Evolutionary conservation across 345 rosid species (phyloP).

Genomic region (Pistacia vera): DNA sequence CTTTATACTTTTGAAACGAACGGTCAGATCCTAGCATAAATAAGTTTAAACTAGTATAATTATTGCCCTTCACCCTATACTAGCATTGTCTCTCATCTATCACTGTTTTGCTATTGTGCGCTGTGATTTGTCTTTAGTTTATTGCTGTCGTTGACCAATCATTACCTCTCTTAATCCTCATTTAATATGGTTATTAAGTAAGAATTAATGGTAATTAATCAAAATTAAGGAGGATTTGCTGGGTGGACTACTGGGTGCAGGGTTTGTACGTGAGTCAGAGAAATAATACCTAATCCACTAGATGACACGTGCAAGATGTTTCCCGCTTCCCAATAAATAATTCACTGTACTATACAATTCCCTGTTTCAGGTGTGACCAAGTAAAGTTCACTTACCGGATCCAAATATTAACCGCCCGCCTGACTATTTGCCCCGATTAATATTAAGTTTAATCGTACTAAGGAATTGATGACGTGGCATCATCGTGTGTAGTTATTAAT

Average conservation of each 20-base stretch:
- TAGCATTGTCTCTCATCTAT: neutral
- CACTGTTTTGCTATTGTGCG: constrained; percentile 22
- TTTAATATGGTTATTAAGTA: neutral
- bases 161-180: neutral
- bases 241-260: neutral
- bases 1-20: neutral
- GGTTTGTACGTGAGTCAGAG: neutral
- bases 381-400: neutral
- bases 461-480: too few species aligned
- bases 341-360: neutral
- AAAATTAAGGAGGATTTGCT: neutral
- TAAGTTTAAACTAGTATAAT: neutral
- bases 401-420: neutral
- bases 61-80: neutral
- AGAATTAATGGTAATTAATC: too few species aligned
- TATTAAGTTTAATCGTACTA: too few species aligned
- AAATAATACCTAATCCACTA: neutral
- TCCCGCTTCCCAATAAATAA: neutral
- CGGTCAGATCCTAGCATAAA: neutral
- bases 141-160: neutral
- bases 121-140: neutral
- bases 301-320: constrained; percentile 7
- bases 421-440: constrained; percentile 9
- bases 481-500: too few species aligned
- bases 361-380: constrained; percentile 2